Conservation (phyloP, 1,284 basidiomycete genomes). For the Moesziomyces globuligerus region DNA sequence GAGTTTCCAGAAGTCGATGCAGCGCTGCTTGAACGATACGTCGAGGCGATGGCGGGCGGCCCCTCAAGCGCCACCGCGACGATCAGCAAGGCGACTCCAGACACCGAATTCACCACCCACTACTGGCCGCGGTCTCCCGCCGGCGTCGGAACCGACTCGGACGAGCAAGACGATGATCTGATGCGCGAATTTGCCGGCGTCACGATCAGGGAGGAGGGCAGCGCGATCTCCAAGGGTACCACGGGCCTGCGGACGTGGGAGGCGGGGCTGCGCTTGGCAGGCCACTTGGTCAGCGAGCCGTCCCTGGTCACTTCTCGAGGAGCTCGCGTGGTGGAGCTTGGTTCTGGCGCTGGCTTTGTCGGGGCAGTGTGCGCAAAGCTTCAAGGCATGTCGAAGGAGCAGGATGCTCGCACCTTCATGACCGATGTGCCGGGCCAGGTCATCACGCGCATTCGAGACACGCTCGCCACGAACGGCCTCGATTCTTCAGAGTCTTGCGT, state of each 20-base stretch:
- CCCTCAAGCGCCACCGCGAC: conserved; percentile 3
- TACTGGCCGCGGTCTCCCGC: conserved; percentile 12
- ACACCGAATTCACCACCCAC: conserved; percentile 35
- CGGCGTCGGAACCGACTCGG: not conserved
- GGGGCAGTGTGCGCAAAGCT: conserved; percentile 34
- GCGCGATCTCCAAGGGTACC: conserved; percentile 45
- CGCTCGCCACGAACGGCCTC: conserved; percentile 29
- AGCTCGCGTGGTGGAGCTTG: conserved; percentile 46
- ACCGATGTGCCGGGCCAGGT: conserved; percentile 50
- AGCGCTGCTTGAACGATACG: conserved; percentile 37
- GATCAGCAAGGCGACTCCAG: conserved; percentile 12
- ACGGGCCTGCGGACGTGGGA: conserved; percentile 52
- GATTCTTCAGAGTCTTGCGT: conserved; percentile 3
- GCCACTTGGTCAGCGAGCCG: conserved; percentile 28
- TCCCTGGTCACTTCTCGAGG: conserved; percentile 17
- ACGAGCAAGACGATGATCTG: conserved; percentile 3
- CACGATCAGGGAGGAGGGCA: conserved; percentile 42
- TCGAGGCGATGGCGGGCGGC: conserved; percentile 22
- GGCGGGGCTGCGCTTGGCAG: conserved; percentile 40
- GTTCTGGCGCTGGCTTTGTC: conserved; percentile 50
- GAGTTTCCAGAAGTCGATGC: conserved; percentile 45
- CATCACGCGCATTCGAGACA: conserved; percentile 24
- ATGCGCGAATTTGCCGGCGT: conserved; percentile 16
- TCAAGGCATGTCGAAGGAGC: conserved; percentile 5
- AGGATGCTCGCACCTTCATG: conserved; percentile 21